A percentile compares a stretch with the other conserved stretches of the same genome.
Evolutionary conservation across 2,329 filamentous ascomycete species (phyloP).

Genomic region (Cladosporium sp.): DNA sequence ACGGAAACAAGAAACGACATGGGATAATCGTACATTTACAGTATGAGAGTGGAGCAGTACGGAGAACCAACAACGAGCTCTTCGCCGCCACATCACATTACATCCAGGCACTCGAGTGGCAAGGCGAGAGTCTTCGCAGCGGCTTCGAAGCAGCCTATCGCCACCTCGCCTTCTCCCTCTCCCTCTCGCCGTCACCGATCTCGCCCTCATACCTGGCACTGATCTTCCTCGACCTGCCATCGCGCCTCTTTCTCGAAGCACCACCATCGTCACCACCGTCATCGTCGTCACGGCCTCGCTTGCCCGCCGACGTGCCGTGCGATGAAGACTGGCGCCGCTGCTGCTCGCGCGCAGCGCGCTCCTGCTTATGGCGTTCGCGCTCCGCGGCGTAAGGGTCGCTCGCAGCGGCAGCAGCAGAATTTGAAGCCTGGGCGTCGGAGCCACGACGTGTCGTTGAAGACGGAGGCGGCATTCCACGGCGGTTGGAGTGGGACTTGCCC

Average conservation of each 20-base stretch:
- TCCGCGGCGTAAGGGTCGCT: constrained; percentile 32
- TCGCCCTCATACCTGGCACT: constrained; percentile 12
- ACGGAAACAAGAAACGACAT: too few species aligned
- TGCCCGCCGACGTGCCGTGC: constrained; percentile 34
- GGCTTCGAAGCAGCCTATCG: not conserved
- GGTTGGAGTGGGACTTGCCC: constrained; percentile 30
- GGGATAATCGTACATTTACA: too few species aligned
- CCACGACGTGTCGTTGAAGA: constrained; percentile 14
- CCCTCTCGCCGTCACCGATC: constrained; percentile 12
- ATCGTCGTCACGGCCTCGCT: constrained; percentile 22
- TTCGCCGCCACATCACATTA: too few species aligned
- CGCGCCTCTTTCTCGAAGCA: constrained; percentile 7
- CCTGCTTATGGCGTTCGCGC: constrained; percentile 28
- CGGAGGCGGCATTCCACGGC: constrained; percentile 24
- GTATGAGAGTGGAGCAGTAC: too few species aligned
- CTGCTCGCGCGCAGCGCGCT: constrained; percentile 62
- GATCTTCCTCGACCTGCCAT: constrained; percentile 9
- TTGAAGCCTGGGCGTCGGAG: not conserved
- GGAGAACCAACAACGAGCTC: too few species aligned
- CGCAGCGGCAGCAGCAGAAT: constrained; percentile 13
- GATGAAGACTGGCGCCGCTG: constrained; percentile 54
- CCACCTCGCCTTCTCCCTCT: constrained; percentile 12
- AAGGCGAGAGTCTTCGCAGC: not conserved
- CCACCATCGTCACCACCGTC: constrained; percentile 2
- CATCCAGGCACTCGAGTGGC: too few species aligned